Conservation (phyloP, 306 rosid species). For the Lathyrus oleraceus region DNA sequence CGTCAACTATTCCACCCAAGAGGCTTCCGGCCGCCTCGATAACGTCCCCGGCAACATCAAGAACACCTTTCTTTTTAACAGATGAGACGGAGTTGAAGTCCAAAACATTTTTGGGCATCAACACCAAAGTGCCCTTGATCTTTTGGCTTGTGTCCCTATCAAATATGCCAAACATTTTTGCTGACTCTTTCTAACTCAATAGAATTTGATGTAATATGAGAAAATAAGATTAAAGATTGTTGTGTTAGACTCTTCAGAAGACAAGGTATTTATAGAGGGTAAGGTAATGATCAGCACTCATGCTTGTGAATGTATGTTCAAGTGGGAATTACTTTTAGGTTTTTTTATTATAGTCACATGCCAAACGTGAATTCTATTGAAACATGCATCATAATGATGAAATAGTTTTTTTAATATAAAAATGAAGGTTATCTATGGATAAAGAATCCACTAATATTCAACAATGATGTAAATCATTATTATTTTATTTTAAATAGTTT, state of each 20-base stretch:
- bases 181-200: neutral
- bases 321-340: neutral
- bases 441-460: too few species aligned
- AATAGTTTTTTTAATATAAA: too few species aligned
- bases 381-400: neutral
- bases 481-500: too few species aligned
- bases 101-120: conserved; percentile 25
- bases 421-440: too few species aligned
- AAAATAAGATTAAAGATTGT: neutral
- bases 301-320: neutral
- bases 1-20: neutral
- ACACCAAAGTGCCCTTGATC: conserved; percentile 10
- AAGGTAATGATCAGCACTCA: too few species aligned
- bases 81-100: conserved; percentile 1
- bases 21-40: neutral
- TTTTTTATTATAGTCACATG: neutral
- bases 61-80: neutral
- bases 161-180: neutral
- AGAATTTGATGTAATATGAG: neutral
- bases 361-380: neutral
- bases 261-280: neutral
- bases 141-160: neutral
- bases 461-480: too few species aligned
- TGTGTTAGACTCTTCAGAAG: neutral
- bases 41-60: neutral